phyloP scores from a whole-genome alignment of 1,284 basidiomycete genomes.

The Amylostereum areolatum region DNA sequence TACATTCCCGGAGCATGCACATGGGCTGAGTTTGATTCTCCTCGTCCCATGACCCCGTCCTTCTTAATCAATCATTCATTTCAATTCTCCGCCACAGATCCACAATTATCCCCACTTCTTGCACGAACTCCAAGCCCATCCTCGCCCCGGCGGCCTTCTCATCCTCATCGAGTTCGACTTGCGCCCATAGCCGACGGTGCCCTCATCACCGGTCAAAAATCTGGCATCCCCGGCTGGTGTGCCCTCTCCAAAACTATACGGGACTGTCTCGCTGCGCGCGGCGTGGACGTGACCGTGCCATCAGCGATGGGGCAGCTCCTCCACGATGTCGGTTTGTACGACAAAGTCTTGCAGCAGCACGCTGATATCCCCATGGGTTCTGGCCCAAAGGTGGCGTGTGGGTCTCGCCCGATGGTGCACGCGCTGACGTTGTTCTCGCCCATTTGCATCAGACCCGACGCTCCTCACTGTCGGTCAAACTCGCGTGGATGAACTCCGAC shows the following conservation, averaged over 20 bases:
- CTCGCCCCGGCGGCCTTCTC: conserved; percentile 66
- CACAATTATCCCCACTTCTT: conserved; percentile 53
- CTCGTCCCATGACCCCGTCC: conserved; percentile 16
- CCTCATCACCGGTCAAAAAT: conserved; percentile 24
- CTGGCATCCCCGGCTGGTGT: conserved; percentile 50
- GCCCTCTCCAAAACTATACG: conserved; percentile 55
- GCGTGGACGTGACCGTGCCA: conserved; percentile 54
- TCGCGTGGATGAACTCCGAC: conserved; percentile 67
- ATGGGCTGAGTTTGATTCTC: conserved; percentile 40
- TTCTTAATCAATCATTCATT: conserved; percentile 14
- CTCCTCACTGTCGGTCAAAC: conserved; percentile 57
- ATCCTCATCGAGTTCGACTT: conserved; percentile 57
- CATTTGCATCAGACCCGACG: conserved; percentile 22
- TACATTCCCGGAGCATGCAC: conserved; percentile 62
- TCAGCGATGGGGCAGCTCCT: conserved; percentile 34
- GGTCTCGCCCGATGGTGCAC: conserved; percentile 24
- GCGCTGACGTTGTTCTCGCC: conserved; percentile 18
- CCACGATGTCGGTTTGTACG: conserved; percentile 10
- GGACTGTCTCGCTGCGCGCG: conserved; percentile 40
- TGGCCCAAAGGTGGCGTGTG: conserved; percentile 14
- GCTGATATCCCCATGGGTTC: conserved; percentile 17
- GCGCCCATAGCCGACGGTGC: conserved; percentile 39
- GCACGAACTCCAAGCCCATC: conserved; percentile 49
- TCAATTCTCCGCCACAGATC: conserved; percentile 34
- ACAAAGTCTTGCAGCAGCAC: conserved; percentile 14